Base-by-base conservation (phyloP, 2,329 filamentous ascomycete species). In the Clonostachys chloroleuca region DNA sequence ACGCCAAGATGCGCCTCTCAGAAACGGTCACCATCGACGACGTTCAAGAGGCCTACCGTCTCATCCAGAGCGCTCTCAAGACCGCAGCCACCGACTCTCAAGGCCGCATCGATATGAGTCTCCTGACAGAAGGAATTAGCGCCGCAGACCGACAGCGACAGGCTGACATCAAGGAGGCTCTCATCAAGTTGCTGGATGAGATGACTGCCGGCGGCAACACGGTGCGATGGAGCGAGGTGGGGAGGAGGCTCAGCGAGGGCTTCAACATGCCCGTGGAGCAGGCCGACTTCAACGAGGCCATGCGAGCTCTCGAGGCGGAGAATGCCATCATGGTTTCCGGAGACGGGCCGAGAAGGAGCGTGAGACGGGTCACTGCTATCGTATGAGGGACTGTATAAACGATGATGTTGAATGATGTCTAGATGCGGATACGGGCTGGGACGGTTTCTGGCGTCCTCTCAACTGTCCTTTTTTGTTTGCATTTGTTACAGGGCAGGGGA, bases 1-100 rank as follows among this genome's bases (percentile, higher is more conserved):
- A 99, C 67, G 95, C 94, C 44, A 96, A 96, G 68, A 99, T 99
- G 95, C 87, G 94, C 5, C 80, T 99, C 6, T 82, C 87, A 0
- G 65, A 75, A 4, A 80, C 76, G 13, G 94, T 99, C 40, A 91
- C 88, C 0, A 81, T 79, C 30, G 79, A 80, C 43, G 95, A 99
- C 59, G 95, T 99, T 6, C 73, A 83, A 44, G 94, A 99, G 71
- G 92, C 94, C 1, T 89, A 95, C 42, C 86, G 94, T 12, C 77
- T 99, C 40, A 99, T 99, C 67, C 90, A 92, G 60, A 88, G 85
- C 1, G 94, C 95, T 2, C 82, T 99, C 61, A 97, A 97, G 76
- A 95, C 95, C 54, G 89, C 92, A 0, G 94, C 94, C n/a, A 99
- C 95, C 0, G 95, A 99, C 63, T 74, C 89, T 0, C 79, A 95